Evolutionary conservation across 371 early-diverging fungal species (phyloP).

Genomic region (Blakeslea trispora): DNA sequence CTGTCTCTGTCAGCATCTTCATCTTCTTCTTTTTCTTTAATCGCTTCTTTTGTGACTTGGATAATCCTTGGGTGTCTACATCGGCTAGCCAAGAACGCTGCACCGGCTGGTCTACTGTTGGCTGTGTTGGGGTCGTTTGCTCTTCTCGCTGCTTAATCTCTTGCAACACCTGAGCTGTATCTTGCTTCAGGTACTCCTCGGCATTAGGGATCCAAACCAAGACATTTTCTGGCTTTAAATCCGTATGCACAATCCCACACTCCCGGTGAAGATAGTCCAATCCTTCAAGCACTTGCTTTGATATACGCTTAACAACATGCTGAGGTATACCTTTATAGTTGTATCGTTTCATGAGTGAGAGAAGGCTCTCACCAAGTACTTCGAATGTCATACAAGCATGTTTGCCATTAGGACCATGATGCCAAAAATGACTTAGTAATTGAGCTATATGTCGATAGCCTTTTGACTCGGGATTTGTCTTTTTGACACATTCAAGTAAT

Average conservation of each 20-base stretch:
- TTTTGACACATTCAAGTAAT: constrained; percentile 74
- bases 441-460: constrained; percentile 77
- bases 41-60: constrained; percentile 41
- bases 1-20: constrained; percentile 18
- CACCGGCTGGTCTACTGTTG: neutral
- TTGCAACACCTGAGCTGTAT: constrained; percentile 21
- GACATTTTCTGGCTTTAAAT: constrained; percentile 97
- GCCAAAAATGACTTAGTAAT: constrained; percentile 87
- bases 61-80: constrained; percentile 23
- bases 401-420: constrained; percentile 87
- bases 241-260: constrained; percentile 98
- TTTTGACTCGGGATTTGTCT: constrained; percentile 60
- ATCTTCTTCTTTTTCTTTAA: constrained; percentile 37
- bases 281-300: constrained; percentile 86
- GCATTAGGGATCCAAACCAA: constrained; percentile 87
- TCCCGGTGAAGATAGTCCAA: constrained; percentile 94
- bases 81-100: constrained; percentile 10
- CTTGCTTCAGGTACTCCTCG: constrained; percentile 44
- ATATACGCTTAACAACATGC: constrained; percentile 83
- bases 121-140: neutral
- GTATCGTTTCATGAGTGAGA: constrained; percentile 79
- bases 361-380: constrained; percentile 92
- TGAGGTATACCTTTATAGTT: constrained; percentile 77
- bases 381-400: constrained; percentile 98
- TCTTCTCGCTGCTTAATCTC: constrained; percentile 13